These are phyloP conservation scores for Thalassiosira mediterranea DNA, from an alignment of 352 stramenopile species.

Conservation along the genomic window DNA sequence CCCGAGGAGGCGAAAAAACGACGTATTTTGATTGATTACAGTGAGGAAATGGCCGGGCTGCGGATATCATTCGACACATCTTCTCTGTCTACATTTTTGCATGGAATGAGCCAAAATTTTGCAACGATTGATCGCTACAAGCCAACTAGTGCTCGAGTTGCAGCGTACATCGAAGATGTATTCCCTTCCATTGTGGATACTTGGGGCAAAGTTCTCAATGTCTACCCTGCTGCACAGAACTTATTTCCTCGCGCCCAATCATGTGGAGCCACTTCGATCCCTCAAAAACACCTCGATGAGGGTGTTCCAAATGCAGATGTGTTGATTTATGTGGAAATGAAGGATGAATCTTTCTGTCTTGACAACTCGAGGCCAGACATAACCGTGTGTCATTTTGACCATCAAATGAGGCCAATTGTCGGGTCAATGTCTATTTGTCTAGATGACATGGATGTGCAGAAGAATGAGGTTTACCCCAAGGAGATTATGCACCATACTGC, in stretches of 20 bases:
- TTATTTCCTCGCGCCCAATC: conserved; percentile 20
- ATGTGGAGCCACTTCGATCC: conserved; percentile 28
- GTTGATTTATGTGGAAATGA: conserved; percentile 43
- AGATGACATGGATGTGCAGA: conserved; percentile 26
- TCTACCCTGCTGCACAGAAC: conserved; percentile 20
- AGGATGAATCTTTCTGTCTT: conserved; percentile 23
- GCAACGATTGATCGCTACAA: conserved; percentile 25
- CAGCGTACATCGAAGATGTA: conserved; percentile 31
- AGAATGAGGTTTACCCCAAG: conserved; percentile 28
- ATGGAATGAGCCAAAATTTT: conserved; percentile 30
- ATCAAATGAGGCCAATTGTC: conserved; percentile 47
- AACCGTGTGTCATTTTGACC: conserved; percentile 49
- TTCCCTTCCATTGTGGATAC: conserved; percentile 31
- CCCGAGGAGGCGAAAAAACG: conserved; percentile 22
- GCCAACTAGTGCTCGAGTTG: conserved; percentile 28
- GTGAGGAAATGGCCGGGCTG: conserved; percentile 7
- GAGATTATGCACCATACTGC: conserved; percentile 38
- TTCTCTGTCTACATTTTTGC: conserved; percentile 15
- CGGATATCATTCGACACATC: conserved; percentile 37
- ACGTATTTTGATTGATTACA: conserved; percentile 25
- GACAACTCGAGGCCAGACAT: conserved; percentile 24
- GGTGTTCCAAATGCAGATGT: conserved; percentile 45
- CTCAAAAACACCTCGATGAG: conserved; percentile 26
- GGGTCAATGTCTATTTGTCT: conserved; percentile 44
- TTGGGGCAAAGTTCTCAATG: conserved; percentile 31